Base-by-base conservation (phyloP, 371 early-diverging fungal genomes). In the Cokeromyces recurvatus region DNA sequence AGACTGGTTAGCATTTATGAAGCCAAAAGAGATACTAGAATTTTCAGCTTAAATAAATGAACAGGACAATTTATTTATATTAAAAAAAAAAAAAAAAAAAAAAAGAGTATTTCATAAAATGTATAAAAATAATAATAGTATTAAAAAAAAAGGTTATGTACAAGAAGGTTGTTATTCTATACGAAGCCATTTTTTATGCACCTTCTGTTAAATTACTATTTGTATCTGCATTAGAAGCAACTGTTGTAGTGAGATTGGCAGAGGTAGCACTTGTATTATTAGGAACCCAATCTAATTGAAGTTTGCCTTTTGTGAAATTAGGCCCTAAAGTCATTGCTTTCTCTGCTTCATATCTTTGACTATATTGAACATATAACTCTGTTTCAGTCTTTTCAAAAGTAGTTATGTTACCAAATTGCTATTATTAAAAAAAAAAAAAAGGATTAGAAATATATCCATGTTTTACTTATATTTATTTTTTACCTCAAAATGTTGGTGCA, bases 1-100 rank as follows among this genome's bases (percentile, higher is more conserved):
- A 1, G 97, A 98, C 66, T 98, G 97, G 97, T 66, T 97, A 25
- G 89, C 92, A 1, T 98, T 96, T 64, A 58, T 91, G 43, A 81
- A 83, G 16, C 85, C 86, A n/a, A 94, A 92, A 49, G 55, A 66
- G 38, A 46, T 64, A 10, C 42, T 69, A 11, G 69, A 69, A 32
- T 59, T 41, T 50, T 32, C 59, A 38, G 54, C 59, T 35, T 49
- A 54, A 46, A 43, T 2, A 31, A 38, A 11, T 35, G 48, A 46
- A 41, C n/a, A n/a, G n/a, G n/a, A n/a, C n/a, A n/a, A n/a, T n/a
- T n/a, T n/a, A n/a, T n/a, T n/a, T 32, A 27, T 32, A 38, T 40
- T 19, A 19, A 24, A 35, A 37, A 34, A 35, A 27, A 46, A 32
- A 32, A n/a, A n/a, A n/a, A n/a, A n/a, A n/a, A n/a, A n/a, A n/a